A percentile compares a stretch with the other conserved stretches of the same genome.
Evolutionary conservation across 1,284 basidiomycete genomes (phyloP).

Genomic region (Austroboletus novae-zelandiae): DNA sequence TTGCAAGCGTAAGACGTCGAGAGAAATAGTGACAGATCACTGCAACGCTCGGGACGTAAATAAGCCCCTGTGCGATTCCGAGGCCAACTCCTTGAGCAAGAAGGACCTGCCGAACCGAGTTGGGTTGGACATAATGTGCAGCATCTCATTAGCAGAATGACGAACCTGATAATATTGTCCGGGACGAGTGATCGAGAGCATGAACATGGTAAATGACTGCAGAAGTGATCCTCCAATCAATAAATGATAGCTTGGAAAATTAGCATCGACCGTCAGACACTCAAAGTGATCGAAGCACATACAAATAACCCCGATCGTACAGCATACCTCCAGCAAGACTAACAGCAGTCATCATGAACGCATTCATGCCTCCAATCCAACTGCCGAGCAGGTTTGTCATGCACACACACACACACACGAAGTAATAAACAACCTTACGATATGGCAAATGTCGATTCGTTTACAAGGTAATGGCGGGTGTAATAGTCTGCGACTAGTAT

Average conservation of each 20-base stretch:
- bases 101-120: slow-evolving; percentile 24
- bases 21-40: slow-evolving; percentile 36
- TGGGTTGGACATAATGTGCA: background rate
- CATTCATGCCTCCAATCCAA: slow-evolving; percentile 33
- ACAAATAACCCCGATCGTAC: slow-evolving; percentile 33
- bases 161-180: slow-evolving; percentile 28
- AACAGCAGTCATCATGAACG: slow-evolving; percentile 9
- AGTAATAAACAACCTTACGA: slow-evolving; percentile 19
- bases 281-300: slow-evolving; percentile 4
- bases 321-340: slow-evolving; percentile 20
- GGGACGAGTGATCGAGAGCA: slow-evolving; percentile 27
- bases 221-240: slow-evolving; percentile 26
- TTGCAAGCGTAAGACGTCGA: slow-evolving; percentile 32
- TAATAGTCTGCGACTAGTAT: slow-evolving; percentile 24
- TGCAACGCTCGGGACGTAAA: slow-evolving; percentile 31
- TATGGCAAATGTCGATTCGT: slow-evolving; percentile 28
- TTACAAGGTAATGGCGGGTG: slow-evolving; percentile 28
- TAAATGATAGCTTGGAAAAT: slow-evolving; percentile 24
- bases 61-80: slow-evolving; percentile 32
- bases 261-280: background rate
- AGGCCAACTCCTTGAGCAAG: slow-evolving; percentile 34
- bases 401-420: background rate
- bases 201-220: slow-evolving; percentile 28
- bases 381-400: slow-evolving; percentile 11
- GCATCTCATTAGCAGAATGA: background rate